phyloP scores from a whole-genome alignment of 1,139 yeast species.

The Scheffersomyces lignicola region DNA sequence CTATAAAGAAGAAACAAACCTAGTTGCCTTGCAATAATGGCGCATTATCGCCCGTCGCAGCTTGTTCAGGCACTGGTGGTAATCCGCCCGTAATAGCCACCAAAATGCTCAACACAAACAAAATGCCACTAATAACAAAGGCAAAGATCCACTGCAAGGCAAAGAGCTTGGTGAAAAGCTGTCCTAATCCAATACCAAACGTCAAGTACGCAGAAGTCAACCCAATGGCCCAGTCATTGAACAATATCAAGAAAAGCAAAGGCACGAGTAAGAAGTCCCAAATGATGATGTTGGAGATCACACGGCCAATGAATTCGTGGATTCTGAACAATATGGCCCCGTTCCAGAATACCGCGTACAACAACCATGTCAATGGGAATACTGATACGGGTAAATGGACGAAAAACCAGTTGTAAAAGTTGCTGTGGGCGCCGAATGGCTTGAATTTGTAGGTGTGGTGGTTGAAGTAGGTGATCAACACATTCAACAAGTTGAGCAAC shows the following conservation, averaged over 20 bases:
- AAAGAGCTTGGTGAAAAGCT: conserved; percentile 62
- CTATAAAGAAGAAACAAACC: conserved; percentile 16
- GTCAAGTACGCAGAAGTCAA: conserved; percentile 55
- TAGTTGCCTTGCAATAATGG: conserved; percentile 21
- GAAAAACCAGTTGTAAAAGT: conserved; percentile 46
- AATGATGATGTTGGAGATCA: conserved; percentile 68
- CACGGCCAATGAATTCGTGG: conserved; percentile 60
- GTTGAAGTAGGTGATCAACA: conserved; percentile 54
- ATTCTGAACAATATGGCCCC: conserved; percentile 69
- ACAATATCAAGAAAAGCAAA: conserved; percentile 52
- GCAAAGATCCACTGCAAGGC: conserved; percentile 89
- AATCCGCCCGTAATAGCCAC: conserved; percentile 34
- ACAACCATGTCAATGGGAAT: conserved; percentile 71
- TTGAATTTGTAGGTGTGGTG: conserved; percentile 61
- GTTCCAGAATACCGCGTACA: conserved; percentile 77
- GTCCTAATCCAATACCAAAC: conserved; percentile 70
- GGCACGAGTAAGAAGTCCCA: conserved; percentile 80
- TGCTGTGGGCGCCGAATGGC: conserved; percentile 32
- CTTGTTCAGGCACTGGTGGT: conserved; percentile 12
- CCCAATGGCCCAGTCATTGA: conserved; percentile 74
- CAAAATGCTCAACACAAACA: conserved; percentile 49
- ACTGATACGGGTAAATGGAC: conserved; percentile 68
- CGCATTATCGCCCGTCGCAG: conserved; percentile 21
- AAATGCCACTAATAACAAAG: conserved; percentile 56
- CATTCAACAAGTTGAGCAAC: conserved; percentile 55